phyloP scores from a whole-genome alignment of 257 asterid genomes.

The Leptodermis oblonga region DNA sequence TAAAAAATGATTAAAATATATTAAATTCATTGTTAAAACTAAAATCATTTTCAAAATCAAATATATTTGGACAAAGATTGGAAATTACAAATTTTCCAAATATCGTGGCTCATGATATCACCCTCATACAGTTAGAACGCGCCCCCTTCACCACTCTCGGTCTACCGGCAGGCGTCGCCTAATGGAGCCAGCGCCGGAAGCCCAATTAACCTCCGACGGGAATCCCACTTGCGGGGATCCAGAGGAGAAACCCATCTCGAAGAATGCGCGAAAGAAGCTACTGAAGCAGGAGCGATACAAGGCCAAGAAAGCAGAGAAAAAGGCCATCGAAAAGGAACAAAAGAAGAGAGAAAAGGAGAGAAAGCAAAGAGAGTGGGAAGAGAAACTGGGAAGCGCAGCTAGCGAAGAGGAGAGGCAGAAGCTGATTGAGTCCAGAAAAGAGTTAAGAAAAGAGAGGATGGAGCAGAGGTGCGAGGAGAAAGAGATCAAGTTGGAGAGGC shows the following conservation, averaged over 20 bases:
- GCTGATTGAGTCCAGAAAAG: slow-evolving; percentile 51
- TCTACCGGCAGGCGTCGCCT: not conserved
- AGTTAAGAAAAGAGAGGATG: slow-evolving; percentile 61
- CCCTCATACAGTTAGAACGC: no score
- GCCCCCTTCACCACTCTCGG: not conserved
- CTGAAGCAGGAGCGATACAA: slow-evolving; percentile 72
- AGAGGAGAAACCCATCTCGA: slow-evolving; percentile 39
- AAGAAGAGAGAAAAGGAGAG: slow-evolving; percentile 73
- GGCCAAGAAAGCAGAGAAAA: slow-evolving; percentile 83
- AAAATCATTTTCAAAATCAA: no score
- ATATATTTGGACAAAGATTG: no score
- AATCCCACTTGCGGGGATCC: not conserved
- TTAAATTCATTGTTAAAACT: no score
- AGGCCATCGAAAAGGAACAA: slow-evolving; percentile 60
- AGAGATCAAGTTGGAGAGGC: slow-evolving; percentile 60
- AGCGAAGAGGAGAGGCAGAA: slow-evolving; percentile 62
- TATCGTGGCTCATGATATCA: no score
- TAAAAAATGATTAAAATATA: no score
- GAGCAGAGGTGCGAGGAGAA: slow-evolving; percentile 55
- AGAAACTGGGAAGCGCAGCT: slow-evolving; percentile 42
- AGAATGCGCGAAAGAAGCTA: slow-evolving; percentile 72
- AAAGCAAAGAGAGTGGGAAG: slow-evolving; percentile 78
- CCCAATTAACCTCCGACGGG: slow-evolving; percentile 28
- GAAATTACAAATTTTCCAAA: no score
- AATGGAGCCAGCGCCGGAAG: slow-evolving; percentile 32